Percentiles rank a stretch among this genome's conserved stretches.
These are phyloP conservation scores for Dalbergia cochinchinensis DNA, from an alignment of 306 rosid species.

Conservation along the genomic window DNA sequence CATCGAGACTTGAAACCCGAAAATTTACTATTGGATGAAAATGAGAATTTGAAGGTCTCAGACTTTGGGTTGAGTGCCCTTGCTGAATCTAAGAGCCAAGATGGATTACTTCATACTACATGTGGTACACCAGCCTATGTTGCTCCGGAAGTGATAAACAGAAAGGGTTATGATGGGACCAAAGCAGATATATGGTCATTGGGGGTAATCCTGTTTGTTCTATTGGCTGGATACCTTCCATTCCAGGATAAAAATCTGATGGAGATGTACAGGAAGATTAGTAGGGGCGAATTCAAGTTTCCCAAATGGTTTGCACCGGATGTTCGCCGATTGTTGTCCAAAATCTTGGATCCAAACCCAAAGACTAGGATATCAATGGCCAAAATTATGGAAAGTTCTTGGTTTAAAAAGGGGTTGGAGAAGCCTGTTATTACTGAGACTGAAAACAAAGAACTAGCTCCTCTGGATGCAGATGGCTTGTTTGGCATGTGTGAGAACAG, in stretches of 20 bases:
- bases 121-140: slow-evolving; percentile 99
- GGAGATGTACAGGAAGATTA: slow-evolving; percentile 93
- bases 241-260: slow-evolving; percentile 87
- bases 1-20: slow-evolving; percentile 97
- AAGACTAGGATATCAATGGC: slow-evolving; percentile 77
- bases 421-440: slow-evolving; percentile 46
- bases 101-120: slow-evolving; percentile 94
- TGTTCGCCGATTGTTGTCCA: slow-evolving; percentile 73
- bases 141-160: slow-evolving; percentile 89
- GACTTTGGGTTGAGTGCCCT: slow-evolving; percentile 95
- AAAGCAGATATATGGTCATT: slow-evolving; percentile 99
- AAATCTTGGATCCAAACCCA: slow-evolving; percentile 85
- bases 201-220: slow-evolving; percentile 91
- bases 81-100: slow-evolving; percentile 76
- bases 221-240: slow-evolving; percentile 93
- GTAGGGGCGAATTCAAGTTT: slow-evolving; percentile 75
- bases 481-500: slow-evolving; percentile 57
- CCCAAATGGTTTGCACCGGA: slow-evolving; percentile 92
- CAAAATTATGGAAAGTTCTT: slow-evolving; percentile 70
- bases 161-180: slow-evolving; percentile 88
- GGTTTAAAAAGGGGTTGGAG: slow-evolving; percentile 75
- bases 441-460: slow-evolving; percentile 46
- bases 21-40: slow-evolving; percentile 89
- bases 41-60: slow-evolving; percentile 88
- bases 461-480: slow-evolving; percentile 57